Conservation (phyloP, 148 eudicot genomes). For the Nepenthes mirabilis region DNA sequence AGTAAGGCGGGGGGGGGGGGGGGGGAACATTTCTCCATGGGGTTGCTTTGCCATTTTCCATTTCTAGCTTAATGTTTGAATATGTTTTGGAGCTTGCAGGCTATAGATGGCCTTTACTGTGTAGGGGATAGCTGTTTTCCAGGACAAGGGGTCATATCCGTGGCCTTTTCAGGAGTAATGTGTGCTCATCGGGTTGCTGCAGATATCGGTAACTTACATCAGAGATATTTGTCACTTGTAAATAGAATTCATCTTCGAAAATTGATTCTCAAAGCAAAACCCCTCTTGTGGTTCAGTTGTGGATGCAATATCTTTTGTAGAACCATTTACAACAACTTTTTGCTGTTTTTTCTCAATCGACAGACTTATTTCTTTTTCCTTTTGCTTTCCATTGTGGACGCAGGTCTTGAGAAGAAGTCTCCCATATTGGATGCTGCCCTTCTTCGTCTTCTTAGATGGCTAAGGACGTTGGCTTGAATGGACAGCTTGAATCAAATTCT, state of each 20-base stretch:
- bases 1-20: constrained; percentile 33
- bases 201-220: constrained; percentile 58
- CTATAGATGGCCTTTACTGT: constrained; percentile 78
- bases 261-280: no score
- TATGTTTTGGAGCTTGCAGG: constrained; percentile 34
- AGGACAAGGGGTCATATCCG: constrained; percentile 96
- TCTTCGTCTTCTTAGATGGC: constrained; percentile 81
- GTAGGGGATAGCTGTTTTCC: constrained; percentile 99
- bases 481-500: neutral
- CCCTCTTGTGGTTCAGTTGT: no score
- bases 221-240: no score
- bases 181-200: constrained; percentile 98
- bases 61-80: neutral
- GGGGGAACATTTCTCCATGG: neutral
- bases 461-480: constrained; percentile 71
- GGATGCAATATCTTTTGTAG: no score
- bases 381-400: no score
- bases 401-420: constrained; percentile 75
- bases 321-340: no score
- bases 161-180: constrained; percentile 96
- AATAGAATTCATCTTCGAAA: no score
- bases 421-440: constrained; percentile 70
- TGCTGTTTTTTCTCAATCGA: no score
- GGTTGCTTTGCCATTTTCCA: neutral
- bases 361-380: no score